These are phyloP conservation scores for Phanerodontia chrysosporium DNA, from an alignment of 768 basidiomycete genomes.

Conservation along the genomic window DNA sequence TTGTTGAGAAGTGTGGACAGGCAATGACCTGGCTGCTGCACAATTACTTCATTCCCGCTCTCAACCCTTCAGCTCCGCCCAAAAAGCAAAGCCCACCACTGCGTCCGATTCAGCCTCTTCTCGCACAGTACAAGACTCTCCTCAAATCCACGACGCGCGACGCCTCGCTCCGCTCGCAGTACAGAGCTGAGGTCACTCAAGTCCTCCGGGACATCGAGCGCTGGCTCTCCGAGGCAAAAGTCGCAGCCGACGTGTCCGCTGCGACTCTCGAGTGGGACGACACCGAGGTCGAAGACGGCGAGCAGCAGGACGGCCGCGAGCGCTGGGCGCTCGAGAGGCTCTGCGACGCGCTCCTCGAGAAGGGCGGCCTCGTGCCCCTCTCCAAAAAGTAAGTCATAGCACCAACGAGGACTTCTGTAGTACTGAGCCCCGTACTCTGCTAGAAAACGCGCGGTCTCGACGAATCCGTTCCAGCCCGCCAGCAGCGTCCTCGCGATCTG, in stretches of 20 bases:
- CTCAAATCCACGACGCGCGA: slow-evolving; percentile 63
- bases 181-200: slow-evolving; percentile 45
- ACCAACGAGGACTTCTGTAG: neutral
- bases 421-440: neutral
- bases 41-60: slow-evolving; percentile 79
- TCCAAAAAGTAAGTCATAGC: slow-evolving; percentile 66
- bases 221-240: slow-evolving; percentile 73
- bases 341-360: slow-evolving; percentile 61
- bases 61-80: slow-evolving; percentile 52
- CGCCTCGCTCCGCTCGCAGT: slow-evolving; percentile 48
- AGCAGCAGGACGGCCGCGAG: slow-evolving; percentile 51
- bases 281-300: slow-evolving; percentile 20
- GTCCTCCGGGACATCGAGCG: slow-evolving; percentile 64
- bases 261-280: slow-evolving; percentile 47
- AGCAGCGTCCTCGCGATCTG: slow-evolving; percentile 55
- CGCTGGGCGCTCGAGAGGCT: slow-evolving; percentile 65
- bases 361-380: slow-evolving; percentile 74
- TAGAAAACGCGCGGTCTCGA: slow-evolving; percentile 43
- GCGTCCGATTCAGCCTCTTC: slow-evolving; percentile 58
- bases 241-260: slow-evolving; percentile 50
- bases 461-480: slow-evolving; percentile 46
- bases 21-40: slow-evolving; percentile 79
- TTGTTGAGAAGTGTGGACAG: slow-evolving; percentile 34
- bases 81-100: slow-evolving; percentile 25
- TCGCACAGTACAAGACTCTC: slow-evolving; percentile 71